A percentile compares a stretch with the other conserved stretches of the same genome.
phyloP scores from a whole-genome alignment of 1,139 yeast species.

The Diutina scorzettiae region DNA sequence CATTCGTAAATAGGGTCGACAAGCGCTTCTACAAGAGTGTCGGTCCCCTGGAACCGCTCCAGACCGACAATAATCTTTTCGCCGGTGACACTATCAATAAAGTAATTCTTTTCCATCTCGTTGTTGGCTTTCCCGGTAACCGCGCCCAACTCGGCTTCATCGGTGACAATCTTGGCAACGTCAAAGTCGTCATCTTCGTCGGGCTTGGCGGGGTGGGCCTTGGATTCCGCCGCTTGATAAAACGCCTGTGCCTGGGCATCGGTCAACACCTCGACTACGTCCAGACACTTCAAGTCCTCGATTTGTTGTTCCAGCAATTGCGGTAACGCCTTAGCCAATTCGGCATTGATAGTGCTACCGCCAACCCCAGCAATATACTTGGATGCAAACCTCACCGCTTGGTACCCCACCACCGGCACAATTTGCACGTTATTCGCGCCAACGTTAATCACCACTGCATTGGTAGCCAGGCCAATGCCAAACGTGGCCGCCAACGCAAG shows the following conservation, averaged over 20 bases:
- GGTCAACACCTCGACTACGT: conserved; percentile 62
- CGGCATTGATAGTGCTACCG: conserved; percentile 48
- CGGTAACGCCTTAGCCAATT: conserved; percentile 43
- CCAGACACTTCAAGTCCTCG: conserved; percentile 63
- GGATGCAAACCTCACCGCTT: conserved; percentile 44
- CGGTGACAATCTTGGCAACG: conserved; percentile 81
- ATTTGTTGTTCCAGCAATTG: conserved; percentile 45
- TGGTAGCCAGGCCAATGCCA: conserved; percentile 50
- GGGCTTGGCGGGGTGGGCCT: conserved; percentile 17
- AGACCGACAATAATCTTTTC: conserved; percentile 57
- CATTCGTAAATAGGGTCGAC: conserved; percentile 43
- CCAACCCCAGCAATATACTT: conserved; percentile 38
- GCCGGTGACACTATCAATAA: conserved; percentile 43
- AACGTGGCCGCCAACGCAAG: conserved; percentile 59
- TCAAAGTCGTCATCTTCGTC: conserved; percentile 65
- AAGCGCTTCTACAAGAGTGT: conserved; percentile 41
- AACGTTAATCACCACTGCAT: conserved; percentile 61
- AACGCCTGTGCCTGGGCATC: conserved; percentile 45
- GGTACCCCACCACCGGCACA: conserved; percentile 65
- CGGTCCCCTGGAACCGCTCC: conserved; percentile 77
- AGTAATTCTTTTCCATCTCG: conserved; percentile 55
- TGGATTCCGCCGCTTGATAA: conserved; percentile 42
- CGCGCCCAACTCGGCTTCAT: conserved; percentile 36
- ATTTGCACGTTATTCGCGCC: conserved; percentile 70
- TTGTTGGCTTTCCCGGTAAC: conserved; percentile 36